phyloP scores from a whole-genome alignment of 2,329 filamentous ascomycete genomes.

The Colletotrichum eleusines region DNA sequence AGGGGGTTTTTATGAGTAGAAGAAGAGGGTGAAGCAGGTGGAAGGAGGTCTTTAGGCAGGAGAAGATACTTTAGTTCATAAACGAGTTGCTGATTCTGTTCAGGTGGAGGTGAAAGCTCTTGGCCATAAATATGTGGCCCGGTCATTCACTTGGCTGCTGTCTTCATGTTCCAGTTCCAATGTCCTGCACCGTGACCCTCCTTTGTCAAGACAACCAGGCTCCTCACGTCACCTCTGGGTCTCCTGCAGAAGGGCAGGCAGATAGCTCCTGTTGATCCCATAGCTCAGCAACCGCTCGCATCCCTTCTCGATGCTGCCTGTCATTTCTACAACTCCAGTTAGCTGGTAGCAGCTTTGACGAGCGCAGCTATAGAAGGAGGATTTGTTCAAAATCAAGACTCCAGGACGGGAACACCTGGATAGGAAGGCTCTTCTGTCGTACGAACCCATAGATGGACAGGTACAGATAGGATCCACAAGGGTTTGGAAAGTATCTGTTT shows the following conservation, averaged over 20 bases:
- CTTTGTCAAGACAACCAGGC: no score
- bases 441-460: not conserved
- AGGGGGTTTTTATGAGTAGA: not conserved
- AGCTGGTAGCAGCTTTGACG: not conserved
- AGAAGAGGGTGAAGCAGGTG: not conserved
- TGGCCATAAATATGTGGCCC: not conserved
- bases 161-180: not conserved
- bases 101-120: not conserved
- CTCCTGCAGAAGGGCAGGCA: not conserved
- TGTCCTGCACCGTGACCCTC: not conserved
- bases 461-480: no score
- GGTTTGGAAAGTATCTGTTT: not conserved
- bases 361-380: not conserved
- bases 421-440: not conserved
- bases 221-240: not conserved
- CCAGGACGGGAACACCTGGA: not conserved
- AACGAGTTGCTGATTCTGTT: not conserved
- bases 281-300: not conserved
- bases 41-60: not conserved
- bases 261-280: not conserved
- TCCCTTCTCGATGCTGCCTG: not conserved
- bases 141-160: not conserved
- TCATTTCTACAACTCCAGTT: no score
- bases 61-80: not conserved
- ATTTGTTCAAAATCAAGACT: not conserved